phyloP scores from a whole-genome alignment of 116 monocot species.

The Thalassia testudinum region DNA sequence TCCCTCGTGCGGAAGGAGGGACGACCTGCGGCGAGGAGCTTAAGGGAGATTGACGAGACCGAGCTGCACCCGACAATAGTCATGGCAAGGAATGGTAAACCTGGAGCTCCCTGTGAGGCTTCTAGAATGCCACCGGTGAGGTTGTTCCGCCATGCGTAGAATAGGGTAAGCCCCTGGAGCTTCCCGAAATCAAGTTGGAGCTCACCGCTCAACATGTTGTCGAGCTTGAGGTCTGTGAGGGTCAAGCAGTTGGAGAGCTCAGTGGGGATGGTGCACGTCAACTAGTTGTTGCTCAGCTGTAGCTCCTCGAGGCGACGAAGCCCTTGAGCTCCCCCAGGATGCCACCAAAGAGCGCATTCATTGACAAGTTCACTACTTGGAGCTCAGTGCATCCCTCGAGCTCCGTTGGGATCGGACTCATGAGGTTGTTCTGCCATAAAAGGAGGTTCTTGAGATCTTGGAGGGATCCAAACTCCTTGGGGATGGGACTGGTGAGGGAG shows the following conservation, averaged over 20 bases:
- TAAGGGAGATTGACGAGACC: too few relatives aligned
- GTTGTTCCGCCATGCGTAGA: conserved; percentile 84
- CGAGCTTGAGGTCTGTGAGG: conserved; percentile 55
- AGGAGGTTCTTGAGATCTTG: conserved; percentile 53
- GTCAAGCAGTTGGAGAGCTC: conserved; percentile 58
- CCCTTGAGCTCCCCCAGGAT: conserved; percentile 48
- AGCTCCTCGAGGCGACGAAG: conserved; percentile 50
- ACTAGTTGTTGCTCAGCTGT: conserved; percentile 64
- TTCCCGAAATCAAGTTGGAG: conserved; percentile 49
- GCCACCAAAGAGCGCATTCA: conserved; percentile 49
- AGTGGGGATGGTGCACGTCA: conserved; percentile 46
- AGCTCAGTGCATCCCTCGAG: conserved; percentile 44
- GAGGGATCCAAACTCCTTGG: conserved; percentile 42
- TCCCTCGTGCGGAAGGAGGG: too few relatives aligned
- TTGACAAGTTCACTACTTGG: conserved; percentile 49
- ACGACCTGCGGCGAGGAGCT: too few relatives aligned
- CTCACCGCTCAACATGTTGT: conserved; percentile 85
- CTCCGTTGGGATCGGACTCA: conserved; percentile 60
- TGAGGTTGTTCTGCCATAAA: conserved; percentile 73
- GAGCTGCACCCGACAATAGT: too few relatives aligned
- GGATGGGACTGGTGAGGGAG: conserved; percentile 57
- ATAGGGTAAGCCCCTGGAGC: conserved; percentile 42
- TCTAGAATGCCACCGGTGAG: conserved; percentile 61
- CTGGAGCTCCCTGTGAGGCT: conserved; percentile 41
- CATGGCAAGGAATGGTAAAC: too few relatives aligned